Conservation (phyloP, 371 early-diverging fungal genomes). For the Mycotypha africana region DNA sequence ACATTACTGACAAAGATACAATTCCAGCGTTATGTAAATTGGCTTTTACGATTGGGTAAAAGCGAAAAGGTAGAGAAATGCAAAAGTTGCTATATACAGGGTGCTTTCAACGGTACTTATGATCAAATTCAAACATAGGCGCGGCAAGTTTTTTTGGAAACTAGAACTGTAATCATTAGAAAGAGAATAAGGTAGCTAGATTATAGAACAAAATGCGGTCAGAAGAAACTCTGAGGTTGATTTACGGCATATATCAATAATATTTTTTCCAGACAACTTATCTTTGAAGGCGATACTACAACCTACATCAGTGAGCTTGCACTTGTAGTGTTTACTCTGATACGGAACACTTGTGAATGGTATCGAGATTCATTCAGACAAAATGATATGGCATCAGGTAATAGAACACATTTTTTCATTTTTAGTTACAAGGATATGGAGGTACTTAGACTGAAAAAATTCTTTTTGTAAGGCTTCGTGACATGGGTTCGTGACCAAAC, state of each 20-base stretch:
- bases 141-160: constrained; percentile 69
- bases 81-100: no score
- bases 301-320: constrained; percentile 83
- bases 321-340: constrained; percentile 79
- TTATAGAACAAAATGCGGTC: background rate
- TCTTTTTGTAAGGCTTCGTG: constrained; percentile 59
- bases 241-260: no score
- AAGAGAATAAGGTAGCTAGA: constrained; percentile 70
- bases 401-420: no score
- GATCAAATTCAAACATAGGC: constrained; percentile 38
- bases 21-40: constrained; percentile 73
- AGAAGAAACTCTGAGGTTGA: no score
- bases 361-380: constrained; percentile 84
- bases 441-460: no score
- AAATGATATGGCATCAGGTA: constrained; percentile 79
- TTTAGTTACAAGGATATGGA: no score
- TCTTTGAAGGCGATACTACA: constrained; percentile 82
- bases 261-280: constrained; percentile 59
- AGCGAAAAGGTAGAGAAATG: constrained; percentile 57
- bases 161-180: constrained; percentile 73
- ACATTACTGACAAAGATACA: constrained; percentile 75
- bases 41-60: constrained; percentile 74
- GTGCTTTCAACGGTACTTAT: no score
- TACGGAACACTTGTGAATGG: constrained; percentile 94
- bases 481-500: constrained; percentile 90